A percentile compares a stretch with the other conserved stretches of the same genome.
These are phyloP conservation scores for Aotearoamyces nothofagi DNA, from an alignment of 2,329 filamentous ascomycete genomes.

Conservation along the genomic window DNA sequence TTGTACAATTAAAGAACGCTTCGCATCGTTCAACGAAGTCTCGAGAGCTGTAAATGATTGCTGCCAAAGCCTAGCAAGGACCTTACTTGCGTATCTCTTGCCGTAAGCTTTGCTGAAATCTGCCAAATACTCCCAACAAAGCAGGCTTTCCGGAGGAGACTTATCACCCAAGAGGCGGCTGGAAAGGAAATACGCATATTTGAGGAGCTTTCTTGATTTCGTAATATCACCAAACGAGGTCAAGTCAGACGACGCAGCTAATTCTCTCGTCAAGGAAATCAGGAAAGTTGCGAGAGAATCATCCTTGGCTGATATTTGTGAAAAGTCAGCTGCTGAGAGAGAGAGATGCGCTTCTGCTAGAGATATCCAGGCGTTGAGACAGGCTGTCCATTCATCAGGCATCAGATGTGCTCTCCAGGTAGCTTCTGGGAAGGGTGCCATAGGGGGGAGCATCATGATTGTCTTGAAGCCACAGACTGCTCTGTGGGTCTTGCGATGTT, in stretches of 20 bases:
- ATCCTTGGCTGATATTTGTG: conserved; percentile 32
- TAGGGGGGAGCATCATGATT: conserved; percentile 38
- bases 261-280: conserved; percentile 46
- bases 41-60: conserved; percentile 34
- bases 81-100: conserved; percentile 39
- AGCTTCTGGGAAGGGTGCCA: conserved; percentile 64
- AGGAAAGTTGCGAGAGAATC: conserved; percentile 48
- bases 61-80: conserved; percentile 35
- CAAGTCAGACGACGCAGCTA: conserved; percentile 21
- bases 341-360: conserved; percentile 51
- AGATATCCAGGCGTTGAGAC: conserved; percentile 61
- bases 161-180: conserved; percentile 35
- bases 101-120: conserved; percentile 52
- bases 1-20: conserved; percentile 43
- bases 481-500: too few species aligned
- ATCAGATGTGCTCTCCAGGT: conserved; percentile 51
- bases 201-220: conserved; percentile 37
- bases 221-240: conserved; percentile 1
- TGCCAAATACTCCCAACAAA: conserved; percentile 54
- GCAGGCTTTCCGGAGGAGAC: conserved; percentile 28
- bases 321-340: conserved; percentile 39
- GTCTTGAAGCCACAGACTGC: too few species aligned
- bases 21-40: conserved; percentile 39
- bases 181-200: conserved; percentile 47
- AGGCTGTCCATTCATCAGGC: conserved; percentile 60